Evolutionary conservation across 164 flowering plant genomes (phyloP), one percentile per base, ranked within the genome.

Genomic region (Aristolochia contorta): DNA sequence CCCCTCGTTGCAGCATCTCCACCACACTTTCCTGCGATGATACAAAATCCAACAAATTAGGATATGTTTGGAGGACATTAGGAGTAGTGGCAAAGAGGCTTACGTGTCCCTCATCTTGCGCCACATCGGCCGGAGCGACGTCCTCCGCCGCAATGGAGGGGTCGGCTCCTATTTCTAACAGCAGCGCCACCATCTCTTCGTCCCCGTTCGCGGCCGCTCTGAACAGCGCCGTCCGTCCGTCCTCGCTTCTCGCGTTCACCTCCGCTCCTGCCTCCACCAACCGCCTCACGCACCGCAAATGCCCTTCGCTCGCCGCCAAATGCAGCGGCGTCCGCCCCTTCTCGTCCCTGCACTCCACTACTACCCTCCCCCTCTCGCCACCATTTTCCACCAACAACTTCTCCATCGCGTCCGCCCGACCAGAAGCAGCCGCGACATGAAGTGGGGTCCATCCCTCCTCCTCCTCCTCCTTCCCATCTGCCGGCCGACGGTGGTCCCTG

Each of bases 181-280:
- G 74, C 71, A 75, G 46, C 51, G 66, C 64, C 52, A 74, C 84
- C 77, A 78, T 78, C 74, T 55, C 61, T 24, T 68, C 60, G 71
- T 77, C 72, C 18, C 82, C 83, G 41, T 74, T 77, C 0, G 75
- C 78, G 9, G 77, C 78, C 7, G 84, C 83, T 33, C 71, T 59
- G 33, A 69, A 74, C 78, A 81, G 50, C 15, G 81, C 80, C n/a
- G 82, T 79, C 49, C 74, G 61, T 6, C 84, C 82, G 50, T 84
- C 82, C 13, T 45, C 58, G 27, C 81, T 68, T 65, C 46, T 66
- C 1, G 78, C 80, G 47, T 84, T 67, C 75, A 66, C 72, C 23
- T 75, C 74, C 18, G 78, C 82, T 23, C 88, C 83, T 14, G 62
- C 77, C 10, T 75, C 77, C 51, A 77, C 16, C 74, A 84, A 62